Evolutionary conservation across 805 yeast genomes (phyloP).

Genomic region (Wickerhamomyces mucosus): DNA sequence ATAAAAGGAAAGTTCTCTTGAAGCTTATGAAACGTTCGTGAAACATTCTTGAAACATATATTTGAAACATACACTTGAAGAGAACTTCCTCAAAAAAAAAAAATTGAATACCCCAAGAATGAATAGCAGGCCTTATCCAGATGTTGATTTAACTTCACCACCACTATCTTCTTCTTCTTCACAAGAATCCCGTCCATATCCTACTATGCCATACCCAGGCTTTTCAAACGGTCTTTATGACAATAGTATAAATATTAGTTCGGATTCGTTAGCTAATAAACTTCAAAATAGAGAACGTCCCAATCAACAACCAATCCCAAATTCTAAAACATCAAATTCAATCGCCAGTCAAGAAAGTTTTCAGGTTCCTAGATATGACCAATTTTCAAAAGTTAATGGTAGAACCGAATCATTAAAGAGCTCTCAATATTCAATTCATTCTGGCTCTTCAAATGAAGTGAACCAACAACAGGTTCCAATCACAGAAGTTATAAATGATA

Average conservation of each 20-base stretch:
- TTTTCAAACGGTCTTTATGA: slow-evolving; percentile 4
- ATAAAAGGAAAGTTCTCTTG: no score
- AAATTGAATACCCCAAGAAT: no score
- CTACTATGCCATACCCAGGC: slow-evolving; percentile 12
- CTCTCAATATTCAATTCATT: background rate
- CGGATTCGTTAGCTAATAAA: slow-evolving; percentile 10
- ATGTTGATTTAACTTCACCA: background rate
- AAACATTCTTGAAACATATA: no score
- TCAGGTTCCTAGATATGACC: background rate
- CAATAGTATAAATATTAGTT: slow-evolving; percentile 5
- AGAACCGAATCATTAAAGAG: background rate
- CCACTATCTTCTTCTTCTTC: background rate
- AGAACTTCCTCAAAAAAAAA: no score
- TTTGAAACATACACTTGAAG: no score
- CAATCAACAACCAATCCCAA: slow-evolving; percentile 1
- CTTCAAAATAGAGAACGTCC: slow-evolving; percentile 5
- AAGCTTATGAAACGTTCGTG: no score
- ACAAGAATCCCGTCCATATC: slow-evolving; percentile 7
- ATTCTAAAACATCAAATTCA: slow-evolving; percentile 1
- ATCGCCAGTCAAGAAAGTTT: background rate
- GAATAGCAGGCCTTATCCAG: background rate
- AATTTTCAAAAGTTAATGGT: background rate
- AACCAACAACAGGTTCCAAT: slow-evolving; percentile 17
- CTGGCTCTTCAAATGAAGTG: background rate
- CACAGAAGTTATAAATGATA: background rate